Base-by-base conservation (phyloP, 2,329 filamentous ascomycete genomes). In the Harringtonia lauricola region DNA sequence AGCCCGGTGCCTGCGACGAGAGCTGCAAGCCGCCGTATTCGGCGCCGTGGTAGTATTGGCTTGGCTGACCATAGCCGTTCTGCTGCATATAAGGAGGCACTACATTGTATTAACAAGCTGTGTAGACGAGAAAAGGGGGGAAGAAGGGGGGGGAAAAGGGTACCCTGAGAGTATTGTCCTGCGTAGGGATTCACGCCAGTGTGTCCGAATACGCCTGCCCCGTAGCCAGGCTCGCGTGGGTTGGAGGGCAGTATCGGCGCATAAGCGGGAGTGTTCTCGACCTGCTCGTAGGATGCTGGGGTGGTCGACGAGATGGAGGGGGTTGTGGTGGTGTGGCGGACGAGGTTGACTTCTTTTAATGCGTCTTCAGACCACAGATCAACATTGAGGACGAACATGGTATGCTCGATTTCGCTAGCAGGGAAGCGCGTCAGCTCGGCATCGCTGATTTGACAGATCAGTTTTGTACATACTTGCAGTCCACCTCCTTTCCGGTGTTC, bases 291-390 rank as follows among this genome's bases (percentile, higher is more conserved):
- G 1, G 86, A 86, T 8, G 83, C 84, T 5, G 83, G 81, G 9
- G 83, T 84, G 9, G 86, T 86, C 4, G 84, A 83, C 3, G 82
- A 86, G 54, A 94, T 94, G 14, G 85, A 87, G 2, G 86, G 86
- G 3, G 72, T 72, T 22, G 75, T 77, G 48, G 78, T 79, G 2
- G 71, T 75, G 41, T 74, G 71, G 56, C 81, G 77, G 21, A 79
- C 72, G 46, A 83, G 71, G 44, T 82, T 82, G 28, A 81, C 78
- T 61, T 82, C 79, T 45, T 76, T 70, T 1, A 71, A 66, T 17
- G 78, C 75, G 36, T 79, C 74, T 52, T 82, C 79, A 40, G 77
- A 80, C 66, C 79, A 81, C 3, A 85, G 64, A 53, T 84, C 80
- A 8, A 83, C 79, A 40, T 80, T 80, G 31, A 81, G 64, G 10